Conservation (phyloP, 2,329 filamentous ascomycete genomes). For the Penicillium olsonii region DNA sequence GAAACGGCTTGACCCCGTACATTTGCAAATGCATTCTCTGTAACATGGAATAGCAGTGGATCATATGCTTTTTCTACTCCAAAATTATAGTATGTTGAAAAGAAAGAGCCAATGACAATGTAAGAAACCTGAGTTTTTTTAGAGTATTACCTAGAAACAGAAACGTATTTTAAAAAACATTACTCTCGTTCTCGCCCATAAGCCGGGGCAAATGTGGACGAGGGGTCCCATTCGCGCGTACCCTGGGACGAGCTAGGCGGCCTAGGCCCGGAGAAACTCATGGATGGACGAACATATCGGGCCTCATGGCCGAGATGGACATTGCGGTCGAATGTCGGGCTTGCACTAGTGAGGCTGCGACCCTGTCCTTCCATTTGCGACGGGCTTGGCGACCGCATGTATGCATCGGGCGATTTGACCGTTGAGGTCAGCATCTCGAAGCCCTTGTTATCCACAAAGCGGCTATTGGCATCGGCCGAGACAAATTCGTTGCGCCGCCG, state of each 20-base stretch:
- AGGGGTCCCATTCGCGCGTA: slow-evolving; percentile 39
- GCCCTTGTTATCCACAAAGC: slow-evolving; percentile 65
- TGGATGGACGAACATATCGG: slow-evolving; percentile 48
- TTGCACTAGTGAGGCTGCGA: slow-evolving; percentile 31
- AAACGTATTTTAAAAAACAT: slow-evolving; percentile 1
- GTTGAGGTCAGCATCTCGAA: slow-evolving; percentile 72
- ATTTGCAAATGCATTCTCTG: too few species aligned
- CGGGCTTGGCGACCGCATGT: slow-evolving; percentile 26
- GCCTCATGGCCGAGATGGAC: slow-evolving; percentile 45
- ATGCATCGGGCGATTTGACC: slow-evolving; percentile 36
- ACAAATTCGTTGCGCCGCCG: slow-evolving; percentile 72
- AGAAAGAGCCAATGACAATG: too few species aligned
- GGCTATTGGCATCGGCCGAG: slow-evolving; percentile 74
- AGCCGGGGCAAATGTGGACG: slow-evolving; percentile 36
- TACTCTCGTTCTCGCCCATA: slow-evolving; percentile 14
- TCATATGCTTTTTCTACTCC: too few species aligned
- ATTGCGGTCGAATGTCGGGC: slow-evolving; percentile 20
- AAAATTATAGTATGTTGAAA: too few species aligned
- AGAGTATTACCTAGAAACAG: too few species aligned
- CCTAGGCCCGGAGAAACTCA: slow-evolving; percentile 52
- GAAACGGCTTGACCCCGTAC: background rate
- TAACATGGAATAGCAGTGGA: too few species aligned
- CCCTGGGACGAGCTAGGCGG: slow-evolving; percentile 37
- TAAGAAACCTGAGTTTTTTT: too few species aligned
- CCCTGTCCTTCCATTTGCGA: slow-evolving; percentile 11